Evolutionary conservation across 345 rosid genomes (phyloP).

Genomic region (Tarenaya hassleriana): DNA sequence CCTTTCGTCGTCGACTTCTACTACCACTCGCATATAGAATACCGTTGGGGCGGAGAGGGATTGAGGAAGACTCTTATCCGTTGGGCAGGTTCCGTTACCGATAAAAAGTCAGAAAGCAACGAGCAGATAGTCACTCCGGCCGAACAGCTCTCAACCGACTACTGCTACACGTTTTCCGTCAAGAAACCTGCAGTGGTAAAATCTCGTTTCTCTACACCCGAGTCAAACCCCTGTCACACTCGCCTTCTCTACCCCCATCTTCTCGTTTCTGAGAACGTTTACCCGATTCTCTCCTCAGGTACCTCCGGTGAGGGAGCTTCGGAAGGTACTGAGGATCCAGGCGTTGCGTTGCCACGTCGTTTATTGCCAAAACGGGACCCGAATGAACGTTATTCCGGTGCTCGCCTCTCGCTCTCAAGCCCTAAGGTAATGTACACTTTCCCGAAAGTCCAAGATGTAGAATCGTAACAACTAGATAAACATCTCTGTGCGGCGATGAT

Average conservation of each 20-base stretch:
- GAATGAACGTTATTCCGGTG: slow-evolving; percentile 80
- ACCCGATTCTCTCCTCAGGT: slow-evolving; percentile 37
- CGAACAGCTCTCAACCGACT: slow-evolving; percentile 82
- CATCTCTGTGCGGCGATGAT: no score
- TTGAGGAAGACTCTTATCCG: slow-evolving; percentile 87
- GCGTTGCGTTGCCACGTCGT: slow-evolving; percentile 81
- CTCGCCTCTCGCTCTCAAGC: slow-evolving; percentile 90
- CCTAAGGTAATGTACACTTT: slow-evolving; percentile 45
- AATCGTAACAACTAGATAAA: no score
- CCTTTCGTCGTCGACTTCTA: slow-evolving; percentile 79
- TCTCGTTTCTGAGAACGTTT: neutral
- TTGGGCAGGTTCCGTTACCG: slow-evolving; percentile 62
- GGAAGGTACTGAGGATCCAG: slow-evolving; percentile 79
- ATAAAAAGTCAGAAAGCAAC: slow-evolving; percentile 41
- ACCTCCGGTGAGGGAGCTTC: slow-evolving; percentile 75
- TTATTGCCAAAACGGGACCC: slow-evolving; percentile 70
- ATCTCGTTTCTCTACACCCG: neutral
- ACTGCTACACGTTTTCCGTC: slow-evolving; percentile 74
- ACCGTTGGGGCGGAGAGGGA: slow-evolving; percentile 99
- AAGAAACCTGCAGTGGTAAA: slow-evolving; percentile 59
- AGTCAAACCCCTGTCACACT: neutral
- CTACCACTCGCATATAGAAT: slow-evolving; percentile 92
- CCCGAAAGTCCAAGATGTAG: neutral
- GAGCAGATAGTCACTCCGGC: slow-evolving; percentile 57
- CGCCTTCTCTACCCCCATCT: neutral